These are phyloP conservation scores for Jaltomata sinuosa DNA, from an alignment of 257 asterid species.

Conservation along the genomic window DNA sequence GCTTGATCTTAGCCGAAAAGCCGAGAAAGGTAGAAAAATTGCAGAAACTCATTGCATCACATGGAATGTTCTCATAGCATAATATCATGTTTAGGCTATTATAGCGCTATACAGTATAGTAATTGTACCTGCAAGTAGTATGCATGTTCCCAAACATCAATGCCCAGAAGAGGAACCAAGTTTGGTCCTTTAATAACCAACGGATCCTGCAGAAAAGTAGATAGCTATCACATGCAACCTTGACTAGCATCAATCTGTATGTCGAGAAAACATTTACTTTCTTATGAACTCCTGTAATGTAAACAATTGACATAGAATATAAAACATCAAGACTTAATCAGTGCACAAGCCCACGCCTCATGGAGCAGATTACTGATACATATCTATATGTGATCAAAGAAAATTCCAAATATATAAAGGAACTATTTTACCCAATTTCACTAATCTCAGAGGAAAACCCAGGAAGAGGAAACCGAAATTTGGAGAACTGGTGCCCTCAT, in stretches of 20 bases:
- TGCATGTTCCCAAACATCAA: conserved; percentile 88
- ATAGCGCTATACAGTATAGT: neutral
- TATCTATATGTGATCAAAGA: neutral
- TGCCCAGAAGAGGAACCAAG: conserved; percentile 67
- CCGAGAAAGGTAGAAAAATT: neutral
- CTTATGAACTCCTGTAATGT: neutral
- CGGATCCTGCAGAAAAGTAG: conserved; percentile 44
- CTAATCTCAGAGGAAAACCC: neutral
- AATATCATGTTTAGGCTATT: neutral
- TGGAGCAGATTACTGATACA: neutral
- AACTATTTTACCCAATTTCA: neutral
- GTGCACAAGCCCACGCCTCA: neutral
- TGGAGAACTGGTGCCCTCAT: neutral
- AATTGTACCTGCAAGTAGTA: conserved; percentile 68
- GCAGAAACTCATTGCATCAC: neutral
- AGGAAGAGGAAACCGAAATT: neutral
- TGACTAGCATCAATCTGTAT: neutral
- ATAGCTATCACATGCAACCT: neutral
- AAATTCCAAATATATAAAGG: neutral
- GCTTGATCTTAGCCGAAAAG: neutral
- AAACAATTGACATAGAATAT: neutral
- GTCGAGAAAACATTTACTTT: neutral
- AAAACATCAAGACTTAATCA: neutral
- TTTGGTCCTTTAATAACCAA: conserved; percentile 53
- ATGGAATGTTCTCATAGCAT: neutral